Conservation (phyloP, 192 early-diverging fungal species). For the Diversispora eburnea region DNA sequence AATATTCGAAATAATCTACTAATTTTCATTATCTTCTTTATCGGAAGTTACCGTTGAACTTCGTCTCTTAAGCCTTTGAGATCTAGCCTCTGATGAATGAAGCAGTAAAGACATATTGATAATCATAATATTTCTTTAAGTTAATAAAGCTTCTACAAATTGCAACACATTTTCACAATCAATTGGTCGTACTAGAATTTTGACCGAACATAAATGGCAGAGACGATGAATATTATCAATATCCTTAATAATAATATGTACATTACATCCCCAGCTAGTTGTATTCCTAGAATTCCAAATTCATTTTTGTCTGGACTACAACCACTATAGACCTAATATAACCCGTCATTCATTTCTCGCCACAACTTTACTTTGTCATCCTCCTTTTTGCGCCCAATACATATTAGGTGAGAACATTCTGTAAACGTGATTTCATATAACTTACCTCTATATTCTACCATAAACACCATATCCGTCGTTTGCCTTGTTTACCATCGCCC, state of each 20-base stretch:
- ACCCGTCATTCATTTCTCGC: conserved; percentile 16
- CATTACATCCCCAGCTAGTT: conserved; percentile 2
- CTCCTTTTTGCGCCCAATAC: too few relatives aligned
- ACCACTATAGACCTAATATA: not conserved
- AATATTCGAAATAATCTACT: too few relatives aligned
- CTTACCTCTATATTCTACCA: not conserved
- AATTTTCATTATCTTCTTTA: too few relatives aligned
- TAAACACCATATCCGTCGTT: conserved; percentile 14
- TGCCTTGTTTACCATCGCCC: not conserved
- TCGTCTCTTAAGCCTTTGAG: not conserved
- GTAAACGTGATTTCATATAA: conserved; percentile 10
- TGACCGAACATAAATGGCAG: not conserved
- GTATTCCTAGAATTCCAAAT: conserved; percentile 15
- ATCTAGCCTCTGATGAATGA: not conserved
- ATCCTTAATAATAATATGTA: conserved; percentile 15
- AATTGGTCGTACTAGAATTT: conserved; percentile 19
- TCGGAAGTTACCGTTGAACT: too few relatives aligned
- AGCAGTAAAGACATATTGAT: conserved; percentile 4
- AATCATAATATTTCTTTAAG: conserved; percentile 6
- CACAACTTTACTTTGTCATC: not conserved
- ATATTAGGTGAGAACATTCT: conserved; percentile 1
- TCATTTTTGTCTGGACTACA: conserved; percentile 11
- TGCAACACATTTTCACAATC: not conserved
- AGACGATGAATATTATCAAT: conserved; percentile 3
- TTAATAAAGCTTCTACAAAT: conserved; percentile 14